Evolutionary conservation across 805 yeast genomes (phyloP), one percentile per base, ranked within the genome.

Genomic region (Barnettozyma salicaria): DNA sequence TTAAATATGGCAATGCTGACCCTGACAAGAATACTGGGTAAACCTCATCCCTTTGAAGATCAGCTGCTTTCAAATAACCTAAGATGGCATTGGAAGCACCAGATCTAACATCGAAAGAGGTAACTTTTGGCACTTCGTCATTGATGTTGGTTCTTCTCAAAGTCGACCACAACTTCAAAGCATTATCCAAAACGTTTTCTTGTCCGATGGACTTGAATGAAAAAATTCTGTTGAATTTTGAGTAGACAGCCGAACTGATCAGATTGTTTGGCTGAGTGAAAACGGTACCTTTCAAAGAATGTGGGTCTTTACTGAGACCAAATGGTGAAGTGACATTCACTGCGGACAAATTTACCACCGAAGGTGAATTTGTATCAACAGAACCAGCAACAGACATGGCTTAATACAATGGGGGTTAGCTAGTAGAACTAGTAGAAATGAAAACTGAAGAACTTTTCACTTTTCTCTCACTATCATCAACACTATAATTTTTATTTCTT

Each of bases 11-110:
- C 55, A 88, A 67, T 20, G 87, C 78, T 44, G 76, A 74, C 21
- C 86, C 74, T 28, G 89, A 80, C 32, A 80, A 69, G 26, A 89
- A 56, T 36, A 79, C 67, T 52, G 71, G 43, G 58, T 50, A 19
- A 59, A 70, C 42, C 7, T 37, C 34, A 3, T 54, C 44, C 9
- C 38, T 39, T 26, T 66, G 64, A 18, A 41, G 31, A 14, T 66
- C 65, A 19, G 44, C 36, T 19, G 49, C 43, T 19, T 52, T 41
- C 37, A 75, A 59, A 61, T 79, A 89, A 26, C 96, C 97, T 34
- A 84, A 64, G 31, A 90, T 70, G 19, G 84, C 74, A 44, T 77
- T 71, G 31, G 90, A 85, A 22, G 96, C 92, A 50, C 96, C 97
- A 3, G 81, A 66, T 57, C 95, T 77, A 39, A 85, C 74, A 53